Evolutionary conservation across 169 alveolate genomes (phyloP), one percentile per base, ranked within the genome.

Genomic region (Plasmodium gaboni): DNA sequence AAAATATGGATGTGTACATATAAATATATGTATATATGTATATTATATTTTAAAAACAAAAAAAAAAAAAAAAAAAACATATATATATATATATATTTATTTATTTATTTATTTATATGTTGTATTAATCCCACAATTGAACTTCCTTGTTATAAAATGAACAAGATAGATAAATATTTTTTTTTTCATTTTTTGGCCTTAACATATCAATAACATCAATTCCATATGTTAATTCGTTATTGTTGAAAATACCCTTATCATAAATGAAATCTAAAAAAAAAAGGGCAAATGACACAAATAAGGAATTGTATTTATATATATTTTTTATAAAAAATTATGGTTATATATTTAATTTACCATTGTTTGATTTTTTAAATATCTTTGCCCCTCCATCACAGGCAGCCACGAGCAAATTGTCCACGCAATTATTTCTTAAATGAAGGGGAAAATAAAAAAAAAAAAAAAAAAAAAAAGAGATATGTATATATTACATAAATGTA

Each of bases 341-440:
- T 12, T 53, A 15, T 9, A 53, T 53, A 53, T 53, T 53, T 61
- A 44, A n/a, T 48, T 22, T 68, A 80, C 90, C 90, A 53, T 80
- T 50, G 70, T 80, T 15, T 48, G 24, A 51, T 72, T 80, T 80
- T 61, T 80, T 80, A 60, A 80, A 67, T 28, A 80, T 19, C 71
- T 61, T 19, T 6, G 90, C 90, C 15, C 90, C 90, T 15, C 90
- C 90, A 48, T 80, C 90, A 50, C 90, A 80, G 50, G 80, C 80
- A 15, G 90, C 90, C 2, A 80, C 85, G 32, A 80, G 53, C 5
- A 80, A 51, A 55, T 80, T 70, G 53, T 80, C n/a, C 42, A 68
- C 42, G 13, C 19, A 32, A 2, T 60, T 48, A 61, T 72, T 72
- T 68, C 90, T 80, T 12, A 13, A 38, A 26, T 26, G 26, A 24